Percentiles rank a stretch among this genome's conserved stretches.
Evolutionary conservation across 2,329 filamentous ascomycete species (phyloP).

Genomic region (Diaporthe batatas): DNA sequence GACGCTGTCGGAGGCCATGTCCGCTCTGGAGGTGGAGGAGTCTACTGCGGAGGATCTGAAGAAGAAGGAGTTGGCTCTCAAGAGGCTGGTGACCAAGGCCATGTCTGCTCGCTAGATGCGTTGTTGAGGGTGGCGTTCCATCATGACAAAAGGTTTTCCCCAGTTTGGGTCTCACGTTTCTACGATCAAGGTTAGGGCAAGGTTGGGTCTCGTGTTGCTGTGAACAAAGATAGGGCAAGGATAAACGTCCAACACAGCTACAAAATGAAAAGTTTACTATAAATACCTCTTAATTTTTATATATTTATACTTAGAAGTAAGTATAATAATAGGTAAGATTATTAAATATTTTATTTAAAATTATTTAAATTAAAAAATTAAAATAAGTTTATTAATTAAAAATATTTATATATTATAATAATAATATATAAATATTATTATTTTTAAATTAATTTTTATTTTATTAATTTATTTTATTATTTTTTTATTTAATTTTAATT

Average conservation of each 20-base stretch:
- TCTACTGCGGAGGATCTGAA: slow-evolving; percentile 93
- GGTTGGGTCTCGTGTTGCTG: slow-evolving; percentile 23
- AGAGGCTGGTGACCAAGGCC: slow-evolving; percentile 98
- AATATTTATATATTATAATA: too few species aligned
- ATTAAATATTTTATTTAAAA: too few species aligned
- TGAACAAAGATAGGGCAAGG: not conserved
- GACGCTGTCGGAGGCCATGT: slow-evolving; percentile 97
- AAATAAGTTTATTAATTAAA: too few species aligned
- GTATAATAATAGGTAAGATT: too few species aligned
- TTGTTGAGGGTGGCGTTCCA: not conserved
- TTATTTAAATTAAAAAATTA: too few species aligned
- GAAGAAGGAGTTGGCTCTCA: slow-evolving; percentile 99
- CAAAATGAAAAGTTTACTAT: slow-evolving; percentile 16
- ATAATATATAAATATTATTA: too few species aligned
- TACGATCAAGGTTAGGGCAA: slow-evolving; percentile 38
- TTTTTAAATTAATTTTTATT: too few species aligned
- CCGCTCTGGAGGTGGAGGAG: slow-evolving; percentile 95
- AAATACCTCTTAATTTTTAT: slow-evolving; percentile 21
- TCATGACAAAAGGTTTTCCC: slow-evolving; percentile 10
- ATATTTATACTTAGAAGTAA: too few species aligned
- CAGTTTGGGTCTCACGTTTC: slow-evolving; percentile 38
- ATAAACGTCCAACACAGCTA: slow-evolving; percentile 17
- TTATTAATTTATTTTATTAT: too few species aligned
- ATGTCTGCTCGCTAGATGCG: slow-evolving; percentile 86
- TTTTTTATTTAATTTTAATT: too few species aligned